These are phyloP conservation scores for Laguncularia racemosa DNA, from an alignment of 345 rosid genomes.

Conservation along the genomic window DNA sequence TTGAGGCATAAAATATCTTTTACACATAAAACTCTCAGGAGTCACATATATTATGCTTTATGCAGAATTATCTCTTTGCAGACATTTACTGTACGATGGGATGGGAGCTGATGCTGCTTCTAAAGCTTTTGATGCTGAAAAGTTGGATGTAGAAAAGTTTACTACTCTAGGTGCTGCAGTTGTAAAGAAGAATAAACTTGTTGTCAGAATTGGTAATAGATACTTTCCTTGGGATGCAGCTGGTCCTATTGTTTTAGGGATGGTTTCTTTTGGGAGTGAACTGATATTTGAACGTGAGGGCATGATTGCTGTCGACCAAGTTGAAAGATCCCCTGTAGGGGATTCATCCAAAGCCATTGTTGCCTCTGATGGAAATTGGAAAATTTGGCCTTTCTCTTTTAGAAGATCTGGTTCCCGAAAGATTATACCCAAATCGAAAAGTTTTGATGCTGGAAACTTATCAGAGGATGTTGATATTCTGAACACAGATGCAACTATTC, in stretches of 20 bases:
- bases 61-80: slow-evolving; percentile 66
- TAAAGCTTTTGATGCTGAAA: slow-evolving; percentile 49
- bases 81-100: slow-evolving; percentile 47
- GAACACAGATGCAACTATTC: slow-evolving; percentile 22
- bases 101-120: slow-evolving; percentile 65
- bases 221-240: slow-evolving; percentile 65
- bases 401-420: slow-evolving; percentile 34
- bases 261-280: slow-evolving; percentile 41
- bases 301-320: slow-evolving; percentile 45
- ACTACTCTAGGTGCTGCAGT: slow-evolving; percentile 38
- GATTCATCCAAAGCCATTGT: slow-evolving; percentile 29
- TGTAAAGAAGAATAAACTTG: slow-evolving; percentile 48
- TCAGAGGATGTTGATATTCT: slow-evolving; percentile 16
- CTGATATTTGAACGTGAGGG: slow-evolving; percentile 43
- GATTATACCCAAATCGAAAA: slow-evolving; percentile 21
- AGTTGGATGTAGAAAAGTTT: slow-evolving; percentile 38
- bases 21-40: not conserved
- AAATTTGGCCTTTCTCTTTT: slow-evolving; percentile 78
- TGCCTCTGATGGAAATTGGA: slow-evolving; percentile 63
- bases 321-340: slow-evolving; percentile 31
- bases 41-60: slow-evolving; percentile 14
- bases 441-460: slow-evolving; percentile 22
- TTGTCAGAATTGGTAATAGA: slow-evolving; percentile 34
- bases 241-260: slow-evolving; percentile 46
- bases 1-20: not conserved